These are phyloP conservation scores for Hydnum rufescens DNA, from an alignment of 768 basidiomycete species.

Conservation along the genomic window DNA sequence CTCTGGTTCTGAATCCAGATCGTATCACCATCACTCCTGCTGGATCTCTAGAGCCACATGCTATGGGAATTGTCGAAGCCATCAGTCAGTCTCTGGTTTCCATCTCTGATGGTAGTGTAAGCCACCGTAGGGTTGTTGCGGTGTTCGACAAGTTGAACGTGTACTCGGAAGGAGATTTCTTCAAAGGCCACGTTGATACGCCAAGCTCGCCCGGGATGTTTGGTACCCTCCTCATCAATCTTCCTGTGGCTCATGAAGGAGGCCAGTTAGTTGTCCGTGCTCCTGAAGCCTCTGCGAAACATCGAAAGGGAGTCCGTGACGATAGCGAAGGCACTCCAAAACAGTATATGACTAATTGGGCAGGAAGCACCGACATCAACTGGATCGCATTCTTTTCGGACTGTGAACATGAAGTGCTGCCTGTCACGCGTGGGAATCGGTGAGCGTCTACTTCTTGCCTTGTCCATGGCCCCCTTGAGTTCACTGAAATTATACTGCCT, in stretches of 20 bases:
- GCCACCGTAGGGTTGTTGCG: not conserved
- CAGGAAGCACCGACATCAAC: constrained; percentile 11
- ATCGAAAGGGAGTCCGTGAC: not conserved
- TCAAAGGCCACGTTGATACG: constrained; percentile 32
- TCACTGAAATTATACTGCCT: not conserved
- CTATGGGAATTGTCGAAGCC: not conserved
- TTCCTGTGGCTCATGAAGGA: constrained; percentile 28
- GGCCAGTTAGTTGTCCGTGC: constrained; percentile 22
- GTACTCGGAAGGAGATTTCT: constrained; percentile 23
- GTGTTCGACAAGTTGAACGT: constrained; percentile 9
- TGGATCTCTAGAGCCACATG: not conserved
- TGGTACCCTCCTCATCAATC: constrained; percentile 32
- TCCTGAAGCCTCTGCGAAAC: too few species aligned
- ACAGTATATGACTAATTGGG: not conserved
- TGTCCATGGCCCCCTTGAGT: not conserved
- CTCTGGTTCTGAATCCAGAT: constrained; percentile 3
- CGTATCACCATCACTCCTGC: constrained; percentile 1
- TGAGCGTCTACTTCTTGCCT: not conserved
- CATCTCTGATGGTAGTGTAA: not conserved
- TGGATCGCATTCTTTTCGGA: constrained; percentile 28
- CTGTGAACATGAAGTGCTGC: constrained; percentile 27
- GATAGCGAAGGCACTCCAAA: constrained; percentile 3
- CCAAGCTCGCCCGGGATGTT: constrained; percentile 27
- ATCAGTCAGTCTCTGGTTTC: not conserved
- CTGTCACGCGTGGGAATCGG: constrained; percentile 24